phyloP scores from a whole-genome alignment of 2,329 filamentous ascomycete genomes.

The Cadophora malorum region DNA sequence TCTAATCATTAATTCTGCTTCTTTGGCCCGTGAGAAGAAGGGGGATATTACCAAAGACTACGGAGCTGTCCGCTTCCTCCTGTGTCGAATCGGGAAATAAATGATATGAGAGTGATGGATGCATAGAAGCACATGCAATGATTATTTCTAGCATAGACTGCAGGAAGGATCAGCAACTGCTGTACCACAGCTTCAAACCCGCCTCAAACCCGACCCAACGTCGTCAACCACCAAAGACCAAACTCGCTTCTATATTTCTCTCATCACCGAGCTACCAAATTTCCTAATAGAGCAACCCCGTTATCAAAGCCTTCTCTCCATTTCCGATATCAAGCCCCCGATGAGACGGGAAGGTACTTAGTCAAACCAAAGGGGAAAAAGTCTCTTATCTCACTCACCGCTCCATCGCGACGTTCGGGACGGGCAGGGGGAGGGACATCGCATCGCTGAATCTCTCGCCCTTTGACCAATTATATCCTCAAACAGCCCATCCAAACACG shows the following conservation, averaged over 20 bases:
- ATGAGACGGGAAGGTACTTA: slow-evolving; percentile 3
- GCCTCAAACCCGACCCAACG: neutral
- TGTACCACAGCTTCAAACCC: slow-evolving; percentile 10
- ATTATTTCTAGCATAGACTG: neutral
- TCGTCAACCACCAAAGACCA: neutral
- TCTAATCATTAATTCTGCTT: neutral
- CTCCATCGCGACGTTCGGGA: slow-evolving; percentile 6
- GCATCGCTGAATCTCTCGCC: slow-evolving; percentile 11
- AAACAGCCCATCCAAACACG: neutral
- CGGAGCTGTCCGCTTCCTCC: neutral
- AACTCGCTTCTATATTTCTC: neutral
- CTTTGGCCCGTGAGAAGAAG: neutral
- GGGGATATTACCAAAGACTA: neutral
- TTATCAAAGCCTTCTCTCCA: neutral
- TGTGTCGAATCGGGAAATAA: neutral
- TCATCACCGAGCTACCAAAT: neutral
- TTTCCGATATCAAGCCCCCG: neutral
- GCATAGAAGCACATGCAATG: neutral
- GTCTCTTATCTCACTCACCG: slow-evolving; percentile 6
- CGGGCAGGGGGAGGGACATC: neutral
- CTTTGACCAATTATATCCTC: slow-evolving; percentile 13
- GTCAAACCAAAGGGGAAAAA: neutral
- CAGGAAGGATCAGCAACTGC: neutral
- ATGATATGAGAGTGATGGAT: no score
- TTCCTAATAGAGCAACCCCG: neutral